phyloP scores from a whole-genome alignment of 2,329 filamentous ascomycete species.

The Penicillium paneum region DNA sequence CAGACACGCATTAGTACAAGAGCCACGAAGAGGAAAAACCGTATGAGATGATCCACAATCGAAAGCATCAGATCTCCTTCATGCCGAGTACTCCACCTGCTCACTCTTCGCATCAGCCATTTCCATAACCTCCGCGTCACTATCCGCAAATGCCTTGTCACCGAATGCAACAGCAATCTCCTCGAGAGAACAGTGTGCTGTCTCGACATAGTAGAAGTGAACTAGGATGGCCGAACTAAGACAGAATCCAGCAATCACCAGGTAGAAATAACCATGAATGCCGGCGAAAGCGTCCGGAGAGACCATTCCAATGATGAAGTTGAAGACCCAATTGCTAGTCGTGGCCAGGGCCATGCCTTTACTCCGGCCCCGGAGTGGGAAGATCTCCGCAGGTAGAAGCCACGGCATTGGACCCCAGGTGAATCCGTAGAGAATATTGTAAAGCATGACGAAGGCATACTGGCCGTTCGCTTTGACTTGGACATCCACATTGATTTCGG shows the following conservation, averaged over 20 bases:
- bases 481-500: constrained; percentile 27
- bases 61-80: not conserved
- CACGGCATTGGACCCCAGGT: constrained; percentile 44
- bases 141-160: constrained; percentile 37
- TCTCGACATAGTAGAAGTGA: constrained; percentile 45
- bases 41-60: not conserved
- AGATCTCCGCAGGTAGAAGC: constrained; percentile 31
- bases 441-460: constrained; percentile 41
- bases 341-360: constrained; percentile 44
- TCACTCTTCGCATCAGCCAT: constrained; percentile 8
- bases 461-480: constrained; percentile 36
- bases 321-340: constrained; percentile 47
- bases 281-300: constrained; percentile 44
- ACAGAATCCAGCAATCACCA: constrained; percentile 44
- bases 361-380: constrained; percentile 37
- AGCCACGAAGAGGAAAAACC: not conserved
- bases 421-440: constrained; percentile 39
- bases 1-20: too few species aligned
- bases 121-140: constrained; percentile 14
- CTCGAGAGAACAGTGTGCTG: constrained; percentile 32
- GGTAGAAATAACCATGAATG: constrained; percentile 45
- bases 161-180: constrained; percentile 44
- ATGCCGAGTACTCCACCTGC: constrained; percentile 1
- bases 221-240: constrained; percentile 36
- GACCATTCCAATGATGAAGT: constrained; percentile 38